Evolutionary conservation across 2,329 filamentous ascomycete genomes (phyloP).

Genomic region (Alternaria hordeiaustralica): DNA sequence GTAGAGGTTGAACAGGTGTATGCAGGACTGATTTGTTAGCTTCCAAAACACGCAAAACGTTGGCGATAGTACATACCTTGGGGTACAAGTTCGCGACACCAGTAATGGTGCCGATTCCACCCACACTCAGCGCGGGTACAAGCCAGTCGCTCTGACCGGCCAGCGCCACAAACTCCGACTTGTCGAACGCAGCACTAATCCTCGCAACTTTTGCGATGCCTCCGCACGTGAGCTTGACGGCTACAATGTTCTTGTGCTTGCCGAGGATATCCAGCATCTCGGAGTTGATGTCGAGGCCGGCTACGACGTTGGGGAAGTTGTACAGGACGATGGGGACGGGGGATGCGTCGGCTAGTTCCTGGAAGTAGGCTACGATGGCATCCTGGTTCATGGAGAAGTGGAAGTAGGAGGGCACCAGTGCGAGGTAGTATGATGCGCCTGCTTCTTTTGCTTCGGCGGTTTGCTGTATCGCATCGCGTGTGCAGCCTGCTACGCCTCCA

Average conservation of each 20-base stretch:
- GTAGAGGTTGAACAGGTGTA: constrained; percentile 57
- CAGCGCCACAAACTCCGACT: constrained; percentile 48
- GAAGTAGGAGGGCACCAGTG: constrained; percentile 51
- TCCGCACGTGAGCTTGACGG: constrained; percentile 49
- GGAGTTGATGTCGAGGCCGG: constrained; percentile 55
- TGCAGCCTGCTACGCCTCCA: constrained; percentile 51
- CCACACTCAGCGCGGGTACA: constrained; percentile 64
- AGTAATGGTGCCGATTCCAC: constrained; percentile 66
- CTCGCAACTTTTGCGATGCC: constrained; percentile 53
- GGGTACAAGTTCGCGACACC: constrained; percentile 70
- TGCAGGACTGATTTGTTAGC: constrained; percentile 45
- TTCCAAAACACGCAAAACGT: neutral
- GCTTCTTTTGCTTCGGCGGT: constrained; percentile 47
- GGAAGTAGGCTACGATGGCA: constrained; percentile 46
- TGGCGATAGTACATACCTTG: constrained; percentile 38
- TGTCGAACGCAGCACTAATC: constrained; percentile 46
- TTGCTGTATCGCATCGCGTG: constrained; percentile 51
- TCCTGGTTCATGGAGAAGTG: constrained; percentile 49
- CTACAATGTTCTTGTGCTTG: constrained; percentile 46
- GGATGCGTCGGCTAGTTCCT: constrained; percentile 46
- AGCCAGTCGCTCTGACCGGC: constrained; percentile 55
- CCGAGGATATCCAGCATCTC: constrained; percentile 46
- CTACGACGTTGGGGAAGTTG: constrained; percentile 55
- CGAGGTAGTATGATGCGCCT: constrained; percentile 49
- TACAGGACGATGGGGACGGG: constrained; percentile 56